Evolutionary conservation across 805 yeast species (phyloP).

Genomic region (Candida maltosa): DNA sequence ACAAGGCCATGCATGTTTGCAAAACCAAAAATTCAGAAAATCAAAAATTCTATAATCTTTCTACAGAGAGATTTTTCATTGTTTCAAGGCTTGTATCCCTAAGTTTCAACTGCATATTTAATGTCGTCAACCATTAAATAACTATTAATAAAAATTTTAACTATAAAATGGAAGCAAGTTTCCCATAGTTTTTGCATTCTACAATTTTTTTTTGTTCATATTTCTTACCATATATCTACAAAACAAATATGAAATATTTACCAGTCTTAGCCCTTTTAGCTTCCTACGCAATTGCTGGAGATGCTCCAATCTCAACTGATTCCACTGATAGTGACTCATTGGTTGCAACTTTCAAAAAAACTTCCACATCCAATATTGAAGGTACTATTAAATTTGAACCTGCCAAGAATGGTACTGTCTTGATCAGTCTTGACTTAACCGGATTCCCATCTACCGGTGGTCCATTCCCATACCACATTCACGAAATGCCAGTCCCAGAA

Average conservation of each 20-base stretch:
- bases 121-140: too few relatives aligned
- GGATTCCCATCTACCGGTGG: constrained; percentile 35
- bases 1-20: too few relatives aligned
- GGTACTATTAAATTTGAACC: constrained; percentile 30
- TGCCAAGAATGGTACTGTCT: constrained; percentile 29
- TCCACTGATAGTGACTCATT: constrained; percentile 25
- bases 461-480: constrained; percentile 40
- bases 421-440: constrained; percentile 26
- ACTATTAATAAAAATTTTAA: too few relatives aligned
- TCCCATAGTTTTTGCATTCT: neutral
- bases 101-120: too few relatives aligned
- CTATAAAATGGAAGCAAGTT: too few relatives aligned
- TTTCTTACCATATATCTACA: neutral
- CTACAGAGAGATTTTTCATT: too few relatives aligned
- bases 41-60: too few relatives aligned
- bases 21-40: too few relatives aligned
- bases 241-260: constrained; percentile 1
- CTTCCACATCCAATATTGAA: constrained; percentile 13
- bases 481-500: constrained; percentile 33
- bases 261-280: constrained; percentile 4
- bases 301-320: constrained; percentile 26
- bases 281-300: constrained; percentile 10
- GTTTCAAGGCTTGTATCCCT: too few relatives aligned
- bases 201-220: neutral
- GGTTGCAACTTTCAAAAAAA: constrained; percentile 22